These are phyloP conservation scores for Solanum raphanifolium DNA, from an alignment of 257 asterid genomes.

Conservation along the genomic window DNA sequence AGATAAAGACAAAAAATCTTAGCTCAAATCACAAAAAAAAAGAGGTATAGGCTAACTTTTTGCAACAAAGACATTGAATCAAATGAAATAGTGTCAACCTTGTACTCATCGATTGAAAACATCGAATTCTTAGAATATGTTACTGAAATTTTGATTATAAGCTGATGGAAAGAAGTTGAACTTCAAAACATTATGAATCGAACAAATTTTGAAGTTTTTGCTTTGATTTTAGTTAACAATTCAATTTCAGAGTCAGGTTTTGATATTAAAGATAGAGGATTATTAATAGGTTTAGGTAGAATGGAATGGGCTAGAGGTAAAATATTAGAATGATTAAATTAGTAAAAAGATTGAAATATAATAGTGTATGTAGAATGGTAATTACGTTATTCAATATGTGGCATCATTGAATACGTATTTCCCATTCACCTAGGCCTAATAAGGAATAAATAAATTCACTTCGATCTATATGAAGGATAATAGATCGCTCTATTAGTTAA, in stretches of 20 bases:
- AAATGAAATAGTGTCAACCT: no score
- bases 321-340: no score
- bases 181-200: no score
- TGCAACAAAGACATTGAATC: no score
- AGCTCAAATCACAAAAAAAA: neutral
- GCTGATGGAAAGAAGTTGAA: neutral
- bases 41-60: neutral
- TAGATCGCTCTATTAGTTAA: no score
- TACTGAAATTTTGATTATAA: no score
- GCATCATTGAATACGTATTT: no score
- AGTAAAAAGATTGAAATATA: neutral
- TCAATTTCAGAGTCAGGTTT: neutral
- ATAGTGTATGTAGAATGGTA: neutral
- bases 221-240: neutral
- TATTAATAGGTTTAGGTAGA: neutral
- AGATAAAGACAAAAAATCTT: neutral
- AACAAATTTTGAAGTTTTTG: neutral
- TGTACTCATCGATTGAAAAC: neutral
- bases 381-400: neutral
- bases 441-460: no score
- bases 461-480: no score
- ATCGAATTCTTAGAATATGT: no score
- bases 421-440: neutral
- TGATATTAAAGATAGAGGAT: no score
- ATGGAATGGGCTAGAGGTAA: neutral